Base-by-base conservation (phyloP, 2,329 filamentous ascomycete species). In the Ceratocystis colombiana region DNA sequence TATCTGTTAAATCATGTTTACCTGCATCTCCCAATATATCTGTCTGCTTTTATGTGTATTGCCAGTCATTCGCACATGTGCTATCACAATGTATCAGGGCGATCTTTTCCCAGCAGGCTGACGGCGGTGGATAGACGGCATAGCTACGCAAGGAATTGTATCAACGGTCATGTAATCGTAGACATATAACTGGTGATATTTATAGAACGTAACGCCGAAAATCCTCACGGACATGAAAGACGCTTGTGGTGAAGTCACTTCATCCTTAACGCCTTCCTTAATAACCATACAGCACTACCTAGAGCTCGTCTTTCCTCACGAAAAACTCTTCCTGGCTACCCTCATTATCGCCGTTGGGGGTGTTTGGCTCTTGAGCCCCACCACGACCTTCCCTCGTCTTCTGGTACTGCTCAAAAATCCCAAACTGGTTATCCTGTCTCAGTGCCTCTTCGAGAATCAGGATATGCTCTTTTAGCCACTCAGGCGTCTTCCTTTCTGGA, bases 381-480 rank as follows among this genome's bases (percentile, higher is more conserved):
- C 55, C 50, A 3, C 15, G 48, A 41, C 20, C 59, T 45, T 66
- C 22, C 37, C 33, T 59, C 17, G 22, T 22, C 17, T 53, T 57
- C 46, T 48, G 25, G 62, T 45, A 41, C 41, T 25, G 53, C 44
- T 62, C 64, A 41, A 65, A 65, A 20, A 65, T 33, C 20, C 48
- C 37, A 22, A 53, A 17, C 25, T 46, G 10, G 25, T 66, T 53
- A 4, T 55, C 79, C 70, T 92, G 85, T 2, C 96, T 79, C 55
- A 86, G 80, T 61, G 86, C 81, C 0, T 82, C 82, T 65, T 86
- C 82, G 37, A 93, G 78, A 44, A 45, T 41, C n/a, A 46, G 48
- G 28, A 67, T 61, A 22, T 64, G 61, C n/a, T 64, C 62, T 17
- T 59, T 46, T 45, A 67, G 25, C 37, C 68, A 68, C 69, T 17